phyloP scores from a whole-genome alignment of 805 yeast species.

The Metschnikowia cubensis region DNA sequence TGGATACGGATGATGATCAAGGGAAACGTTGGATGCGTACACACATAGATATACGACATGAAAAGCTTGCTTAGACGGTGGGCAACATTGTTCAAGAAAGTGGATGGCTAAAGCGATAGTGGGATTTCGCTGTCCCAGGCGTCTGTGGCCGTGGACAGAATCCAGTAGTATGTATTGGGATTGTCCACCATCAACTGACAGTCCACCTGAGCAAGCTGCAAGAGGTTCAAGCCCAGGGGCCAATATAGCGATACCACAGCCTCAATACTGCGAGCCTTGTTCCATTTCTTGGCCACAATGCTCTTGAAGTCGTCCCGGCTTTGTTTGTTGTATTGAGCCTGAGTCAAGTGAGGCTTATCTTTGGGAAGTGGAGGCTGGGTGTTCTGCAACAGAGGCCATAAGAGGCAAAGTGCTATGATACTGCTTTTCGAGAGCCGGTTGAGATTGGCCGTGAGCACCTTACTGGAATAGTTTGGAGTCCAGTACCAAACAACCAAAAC shows the following conservation, averaged over 20 bases:
- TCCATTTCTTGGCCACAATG: slow-evolving; percentile 15
- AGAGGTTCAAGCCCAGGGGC: slow-evolving; percentile 53
- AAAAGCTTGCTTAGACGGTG: slow-evolving; percentile 48
- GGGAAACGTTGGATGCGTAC: slow-evolving; percentile 62
- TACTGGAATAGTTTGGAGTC: slow-evolving; percentile 28
- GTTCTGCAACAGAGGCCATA: slow-evolving; percentile 32
- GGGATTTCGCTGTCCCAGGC: slow-evolving; percentile 26
- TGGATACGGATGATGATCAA: slow-evolving; percentile 61
- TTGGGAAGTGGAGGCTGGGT: slow-evolving; percentile 20
- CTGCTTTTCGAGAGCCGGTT: slow-evolving; percentile 30
- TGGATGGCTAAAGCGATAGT: slow-evolving; percentile 46
- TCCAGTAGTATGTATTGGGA: slow-evolving; percentile 47
- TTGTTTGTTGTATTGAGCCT: slow-evolving; percentile 6
- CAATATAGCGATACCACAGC: slow-evolving; percentile 48
- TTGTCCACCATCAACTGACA: slow-evolving; percentile 60
- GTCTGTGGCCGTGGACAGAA: slow-evolving; percentile 44
- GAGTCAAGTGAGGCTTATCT: slow-evolving; percentile 5
- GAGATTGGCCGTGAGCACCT: slow-evolving; percentile 21
- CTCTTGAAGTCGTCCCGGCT: slow-evolving; percentile 10
- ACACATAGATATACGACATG: slow-evolving; percentile 61
- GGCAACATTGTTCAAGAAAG: slow-evolving; percentile 47
- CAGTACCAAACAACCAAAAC: no score
- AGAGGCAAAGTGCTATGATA: slow-evolving; percentile 26
- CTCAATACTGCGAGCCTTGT: slow-evolving; percentile 38
- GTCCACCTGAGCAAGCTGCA: slow-evolving; percentile 70